phyloP scores from a whole-genome alignment of 768 basidiomycete species.

The Psilocybe tampanensis region DNA sequence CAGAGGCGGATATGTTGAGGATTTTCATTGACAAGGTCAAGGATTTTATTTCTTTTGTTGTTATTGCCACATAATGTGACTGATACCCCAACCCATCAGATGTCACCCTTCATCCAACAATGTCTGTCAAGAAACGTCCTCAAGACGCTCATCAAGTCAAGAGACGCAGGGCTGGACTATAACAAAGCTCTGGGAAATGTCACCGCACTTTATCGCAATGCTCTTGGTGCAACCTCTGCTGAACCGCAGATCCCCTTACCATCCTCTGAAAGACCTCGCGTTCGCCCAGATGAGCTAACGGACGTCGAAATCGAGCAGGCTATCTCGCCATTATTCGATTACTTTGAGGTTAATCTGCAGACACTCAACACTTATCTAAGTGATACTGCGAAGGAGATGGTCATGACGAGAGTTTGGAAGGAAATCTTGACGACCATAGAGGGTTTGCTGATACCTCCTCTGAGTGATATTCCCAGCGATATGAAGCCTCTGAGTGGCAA shows the following conservation, averaged over 20 bases:
- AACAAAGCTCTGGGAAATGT: slow-evolving; percentile 88
- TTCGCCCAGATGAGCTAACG: slow-evolving; percentile 78
- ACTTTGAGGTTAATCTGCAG: slow-evolving; percentile 92
- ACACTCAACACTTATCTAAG: slow-evolving; percentile 89
- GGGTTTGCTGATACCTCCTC: slow-evolving; percentile 84
- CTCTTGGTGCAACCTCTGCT: slow-evolving; percentile 61
- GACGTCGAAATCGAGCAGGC: slow-evolving; percentile 95
- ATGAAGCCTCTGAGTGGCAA: slow-evolving; percentile 94
- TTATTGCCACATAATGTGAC: neutral
- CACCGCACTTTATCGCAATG: slow-evolving; percentile 80
- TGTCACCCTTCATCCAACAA: slow-evolving; percentile 91
- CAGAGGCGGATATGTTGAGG: slow-evolving; percentile 93
- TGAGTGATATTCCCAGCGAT: slow-evolving; percentile 83
- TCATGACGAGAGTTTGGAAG: slow-evolving; percentile 96
- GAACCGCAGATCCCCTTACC: slow-evolving; percentile 84
- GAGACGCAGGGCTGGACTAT: slow-evolving; percentile 68
- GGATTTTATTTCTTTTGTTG: slow-evolving; percentile 14
- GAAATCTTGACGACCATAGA: slow-evolving; percentile 89
- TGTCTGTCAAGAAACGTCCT: slow-evolving; percentile 78
- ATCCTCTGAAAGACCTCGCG: slow-evolving; percentile 71
- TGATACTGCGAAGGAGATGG: slow-evolving; percentile 83
- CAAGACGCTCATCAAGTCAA: slow-evolving; percentile 74
- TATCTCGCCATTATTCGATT: slow-evolving; percentile 90
- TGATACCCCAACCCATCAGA: slow-evolving; percentile 47
- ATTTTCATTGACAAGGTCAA: slow-evolving; percentile 96